Evolutionary conservation across 768 basidiomycete species (phyloP).

Genomic region (Suillus alpinus): DNA sequence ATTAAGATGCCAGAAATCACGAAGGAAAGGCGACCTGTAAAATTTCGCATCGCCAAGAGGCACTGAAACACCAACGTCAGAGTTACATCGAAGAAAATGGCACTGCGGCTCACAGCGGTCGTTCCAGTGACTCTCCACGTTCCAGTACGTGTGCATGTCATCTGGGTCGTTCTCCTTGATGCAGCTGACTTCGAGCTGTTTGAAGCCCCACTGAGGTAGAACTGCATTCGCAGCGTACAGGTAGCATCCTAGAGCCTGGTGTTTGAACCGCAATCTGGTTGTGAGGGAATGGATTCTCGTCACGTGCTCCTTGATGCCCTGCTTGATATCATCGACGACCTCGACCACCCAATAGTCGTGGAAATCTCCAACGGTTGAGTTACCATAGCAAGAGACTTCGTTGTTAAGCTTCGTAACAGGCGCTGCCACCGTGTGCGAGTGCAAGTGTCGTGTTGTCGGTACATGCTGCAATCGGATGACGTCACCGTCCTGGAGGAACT

Average conservation of each 20-base stretch:
- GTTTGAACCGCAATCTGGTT: conserved; percentile 83
- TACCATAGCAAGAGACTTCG: conserved; percentile 95
- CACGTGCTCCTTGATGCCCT: conserved; percentile 53
- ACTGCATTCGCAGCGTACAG: conserved; percentile 84
- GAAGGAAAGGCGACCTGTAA: conserved; percentile 88
- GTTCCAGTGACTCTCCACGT: conserved; percentile 98
- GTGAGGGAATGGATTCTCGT: conserved; percentile 85
- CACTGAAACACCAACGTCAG: conserved; percentile 44
- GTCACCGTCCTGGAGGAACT: conserved; percentile 74
- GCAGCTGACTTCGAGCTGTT: conserved; percentile 96
- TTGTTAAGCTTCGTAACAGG: conserved; percentile 86
- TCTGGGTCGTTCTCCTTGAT: conserved; percentile 80
- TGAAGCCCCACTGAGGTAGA: conserved; percentile 98
- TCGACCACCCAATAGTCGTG: conserved; percentile 94
- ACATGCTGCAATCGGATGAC: conserved; percentile 77
- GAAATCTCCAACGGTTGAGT: conserved; percentile 79
- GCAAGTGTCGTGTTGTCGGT: conserved; percentile 85
- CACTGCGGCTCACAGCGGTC: conserved; percentile 67
- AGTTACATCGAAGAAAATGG: not conserved
- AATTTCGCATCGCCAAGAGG: conserved; percentile 79
- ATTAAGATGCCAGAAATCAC: conserved; percentile 98
- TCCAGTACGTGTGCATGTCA: conserved; percentile 93
- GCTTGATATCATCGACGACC: conserved; percentile 85
- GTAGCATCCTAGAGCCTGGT: conserved; percentile 79
- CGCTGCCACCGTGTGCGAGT: conserved; percentile 86